A percentile compares a stretch with the other conserved stretches of the same genome.
These are phyloP conservation scores for Blastobotrys malaysiensis DNA, from an alignment of 1,139 yeast genomes.

Conservation along the genomic window DNA sequence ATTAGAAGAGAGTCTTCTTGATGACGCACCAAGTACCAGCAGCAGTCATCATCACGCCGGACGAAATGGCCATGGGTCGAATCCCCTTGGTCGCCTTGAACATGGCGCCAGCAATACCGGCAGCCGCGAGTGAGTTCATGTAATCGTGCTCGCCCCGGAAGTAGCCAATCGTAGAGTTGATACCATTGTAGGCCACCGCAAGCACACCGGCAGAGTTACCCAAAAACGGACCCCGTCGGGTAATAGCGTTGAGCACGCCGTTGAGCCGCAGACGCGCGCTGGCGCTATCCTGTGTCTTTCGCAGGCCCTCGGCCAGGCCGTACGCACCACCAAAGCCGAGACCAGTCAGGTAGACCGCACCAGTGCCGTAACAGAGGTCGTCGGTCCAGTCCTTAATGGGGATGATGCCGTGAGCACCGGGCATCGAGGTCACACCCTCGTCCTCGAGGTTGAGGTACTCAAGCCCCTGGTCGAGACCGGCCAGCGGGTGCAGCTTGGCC, in stretches of 20 bases:
- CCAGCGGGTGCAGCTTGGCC: slow-evolving; percentile 81
- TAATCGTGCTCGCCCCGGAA: slow-evolving; percentile 85
- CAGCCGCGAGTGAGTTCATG: slow-evolving; percentile 76
- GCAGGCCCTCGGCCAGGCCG: slow-evolving; percentile 82
- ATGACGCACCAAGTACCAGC: slow-evolving; percentile 92
- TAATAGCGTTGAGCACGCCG: slow-evolving; percentile 84
- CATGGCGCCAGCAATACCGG: slow-evolving; percentile 88
- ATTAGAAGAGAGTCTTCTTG: slow-evolving; percentile 43
- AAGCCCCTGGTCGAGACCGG: slow-evolving; percentile 78
- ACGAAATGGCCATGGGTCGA: slow-evolving; percentile 82
- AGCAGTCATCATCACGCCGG: slow-evolving; percentile 80
- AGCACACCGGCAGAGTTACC: slow-evolving; percentile 95
- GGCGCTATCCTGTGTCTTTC: slow-evolving; percentile 65
- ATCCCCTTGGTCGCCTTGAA: slow-evolving; percentile 83
- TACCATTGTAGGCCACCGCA: slow-evolving; percentile 79
- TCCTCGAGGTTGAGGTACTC: slow-evolving; percentile 90
- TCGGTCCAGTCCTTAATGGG: slow-evolving; percentile 98
- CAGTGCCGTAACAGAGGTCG: slow-evolving; percentile 96
- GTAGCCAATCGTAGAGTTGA: slow-evolving; percentile 74
- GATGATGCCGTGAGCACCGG: slow-evolving; percentile 83
- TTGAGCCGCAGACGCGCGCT: slow-evolving; percentile 77
- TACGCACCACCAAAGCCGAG: slow-evolving; percentile 81
- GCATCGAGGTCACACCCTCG: slow-evolving; percentile 64
- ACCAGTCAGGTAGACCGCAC: slow-evolving; percentile 82
- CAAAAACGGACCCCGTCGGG: slow-evolving; percentile 91